Evolutionary conservation across 73 alveolate species (phyloP).

Genomic region (Paramecium sexaurelia): DNA sequence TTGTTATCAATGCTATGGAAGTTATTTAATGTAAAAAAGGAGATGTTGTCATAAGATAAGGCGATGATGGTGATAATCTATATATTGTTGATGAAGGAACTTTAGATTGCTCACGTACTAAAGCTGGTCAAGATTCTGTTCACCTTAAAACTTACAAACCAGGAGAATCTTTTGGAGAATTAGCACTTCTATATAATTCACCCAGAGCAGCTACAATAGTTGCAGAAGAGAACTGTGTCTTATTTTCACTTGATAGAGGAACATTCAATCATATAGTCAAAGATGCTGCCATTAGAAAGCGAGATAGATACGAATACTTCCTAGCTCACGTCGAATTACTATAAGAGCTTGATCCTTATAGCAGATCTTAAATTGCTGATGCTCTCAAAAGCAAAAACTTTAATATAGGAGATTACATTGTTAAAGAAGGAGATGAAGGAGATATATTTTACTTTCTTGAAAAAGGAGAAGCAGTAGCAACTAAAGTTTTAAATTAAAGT

Average conservation of each 20-base stretch:
- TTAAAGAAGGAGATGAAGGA: conserved; percentile 77
- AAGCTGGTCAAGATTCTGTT: conserved; percentile 47
- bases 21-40: conserved; percentile 58
- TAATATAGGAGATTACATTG: conserved; percentile 62
- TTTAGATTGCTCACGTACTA: conserved; percentile 78
- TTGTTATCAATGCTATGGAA: conserved; percentile 86
- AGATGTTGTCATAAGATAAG: conserved; percentile 78
- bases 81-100: conserved; percentile 93
- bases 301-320: conserved; percentile 88
- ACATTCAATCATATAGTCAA: conserved; percentile 93
- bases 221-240: conserved; percentile 81
- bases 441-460: conserved; percentile 80
- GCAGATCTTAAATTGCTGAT: conserved; percentile 89
- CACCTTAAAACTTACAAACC: conserved; percentile 75
- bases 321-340: conserved; percentile 83
- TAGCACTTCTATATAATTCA: conserved; percentile 91
- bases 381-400: conserved; percentile 72
- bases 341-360: conserved; percentile 84
- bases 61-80: conserved; percentile 93
- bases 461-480: conserved; percentile 78
- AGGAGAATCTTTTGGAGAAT: conserved; percentile 88
- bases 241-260: conserved; percentile 91
- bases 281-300: conserved; percentile 89
- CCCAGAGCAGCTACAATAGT: conserved; percentile 94
- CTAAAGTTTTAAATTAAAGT: conserved; percentile 70